These are phyloP conservation scores for Mortierella sp. DNA, from an alignment of 371 early-diverging fungal species.

Conservation along the genomic window DNA sequence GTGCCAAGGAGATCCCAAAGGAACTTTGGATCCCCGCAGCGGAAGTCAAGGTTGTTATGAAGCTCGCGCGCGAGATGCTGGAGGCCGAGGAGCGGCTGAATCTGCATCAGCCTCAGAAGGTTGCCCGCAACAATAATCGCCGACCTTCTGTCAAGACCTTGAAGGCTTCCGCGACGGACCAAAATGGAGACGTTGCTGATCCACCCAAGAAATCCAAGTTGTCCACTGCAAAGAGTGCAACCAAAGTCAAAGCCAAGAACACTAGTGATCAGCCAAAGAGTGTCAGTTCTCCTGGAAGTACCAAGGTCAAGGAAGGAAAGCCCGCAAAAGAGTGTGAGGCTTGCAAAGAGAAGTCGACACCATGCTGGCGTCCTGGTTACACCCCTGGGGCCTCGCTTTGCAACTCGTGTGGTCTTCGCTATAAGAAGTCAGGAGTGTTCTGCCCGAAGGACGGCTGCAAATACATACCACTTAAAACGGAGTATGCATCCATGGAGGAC, in stretches of 20 bases:
- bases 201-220: background rate
- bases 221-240: background rate
- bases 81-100: slow-evolving; percentile 10
- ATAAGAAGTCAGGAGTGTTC: slow-evolving; percentile 66
- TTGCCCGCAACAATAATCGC: background rate
- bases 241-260: slow-evolving; percentile 4
- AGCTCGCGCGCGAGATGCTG: slow-evolving; percentile 42
- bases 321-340: slow-evolving; percentile 58
- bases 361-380: slow-evolving; percentile 73
- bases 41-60: slow-evolving; percentile 39
- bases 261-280: background rate
- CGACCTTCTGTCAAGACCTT: slow-evolving; percentile 21
- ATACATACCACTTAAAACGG: slow-evolving; percentile 69
- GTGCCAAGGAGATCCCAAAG: slow-evolving; percentile 18
- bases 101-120: background rate
- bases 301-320: slow-evolving; percentile 24
- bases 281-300: background rate
- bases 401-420: slow-evolving; percentile 66
- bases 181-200: too few species aligned
- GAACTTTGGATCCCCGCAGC: slow-evolving; percentile 21
- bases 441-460: slow-evolving; percentile 58
- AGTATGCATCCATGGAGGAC: slow-evolving; percentile 53
- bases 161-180: slow-evolving; percentile 5
- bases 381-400: slow-evolving; percentile 60
- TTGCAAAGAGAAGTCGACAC: slow-evolving; percentile 61